Percentiles rank a stretch among this genome's conserved stretches.
These are phyloP conservation scores for Arthroderma sp. DNA, from an alignment of 2,329 filamentous ascomycete genomes.

Conservation along the genomic window DNA sequence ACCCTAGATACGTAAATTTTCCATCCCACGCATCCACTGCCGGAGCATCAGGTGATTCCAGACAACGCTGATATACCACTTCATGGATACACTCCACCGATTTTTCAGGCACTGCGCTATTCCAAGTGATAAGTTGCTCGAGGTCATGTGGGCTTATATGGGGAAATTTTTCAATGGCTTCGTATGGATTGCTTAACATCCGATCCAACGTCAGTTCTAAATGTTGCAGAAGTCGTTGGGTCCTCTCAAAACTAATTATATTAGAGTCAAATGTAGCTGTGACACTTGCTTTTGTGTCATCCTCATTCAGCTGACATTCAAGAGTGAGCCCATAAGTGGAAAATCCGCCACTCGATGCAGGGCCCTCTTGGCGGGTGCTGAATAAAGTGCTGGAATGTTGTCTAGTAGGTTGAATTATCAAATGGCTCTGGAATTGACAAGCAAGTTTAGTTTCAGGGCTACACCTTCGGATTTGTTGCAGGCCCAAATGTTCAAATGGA, in stretches of 20 bases:
- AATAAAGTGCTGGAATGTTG: background rate
- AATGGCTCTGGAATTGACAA: conserved; percentile 27
- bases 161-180: too few relatives aligned
- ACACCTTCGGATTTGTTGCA: conserved; percentile 36
- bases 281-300: background rate
- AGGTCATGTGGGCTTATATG: too few relatives aligned
- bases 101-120: conserved; percentile 10
- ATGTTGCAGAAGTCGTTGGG: background rate
- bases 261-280: background rate
- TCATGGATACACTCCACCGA: background rate
- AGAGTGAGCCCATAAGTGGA: background rate
- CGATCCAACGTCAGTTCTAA: background rate
- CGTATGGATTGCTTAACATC: too few relatives aligned
- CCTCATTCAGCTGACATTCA: background rate
- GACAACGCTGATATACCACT: background rate
- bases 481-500: conserved; percentile 45
- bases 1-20: conserved; percentile 8
- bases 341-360: background rate
- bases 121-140: conserved; percentile 8
- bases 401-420: conserved; percentile 19
- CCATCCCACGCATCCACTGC: conserved; percentile 15
- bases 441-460: conserved; percentile 28
- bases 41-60: conserved; percentile 1
- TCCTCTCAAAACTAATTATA: conserved; percentile 1
- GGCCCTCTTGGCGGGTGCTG: background rate